Conservation (phyloP, 1,284 basidiomycete species). For the Austroboletus novae-zelandiae region DNA sequence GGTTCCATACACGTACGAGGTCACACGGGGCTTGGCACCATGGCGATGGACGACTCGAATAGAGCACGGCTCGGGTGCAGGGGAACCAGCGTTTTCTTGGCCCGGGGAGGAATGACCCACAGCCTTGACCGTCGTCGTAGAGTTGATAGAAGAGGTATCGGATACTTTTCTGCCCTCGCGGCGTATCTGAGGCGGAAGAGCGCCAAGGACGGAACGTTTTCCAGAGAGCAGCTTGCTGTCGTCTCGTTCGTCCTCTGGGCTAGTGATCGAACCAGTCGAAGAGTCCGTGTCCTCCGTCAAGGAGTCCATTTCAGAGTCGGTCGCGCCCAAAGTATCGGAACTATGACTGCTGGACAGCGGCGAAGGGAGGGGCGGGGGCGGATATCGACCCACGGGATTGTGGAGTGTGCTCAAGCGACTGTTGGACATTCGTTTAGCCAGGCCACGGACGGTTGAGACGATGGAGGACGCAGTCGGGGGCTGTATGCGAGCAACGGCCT, state of each 20-base stretch:
- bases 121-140: slow-evolving; percentile 38
- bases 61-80: slow-evolving; percentile 18
- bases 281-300: slow-evolving; percentile 63
- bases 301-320: slow-evolving; percentile 60
- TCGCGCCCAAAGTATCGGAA: slow-evolving; percentile 43
- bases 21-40: slow-evolving; percentile 21
- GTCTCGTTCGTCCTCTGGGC: slow-evolving; percentile 51
- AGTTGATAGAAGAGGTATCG: slow-evolving; percentile 50
- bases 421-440: slow-evolving; percentile 55
- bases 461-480: slow-evolving; percentile 28
- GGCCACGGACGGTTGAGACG: slow-evolving; percentile 48
- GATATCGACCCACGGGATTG: slow-evolving; percentile 7
- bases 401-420: slow-evolving; percentile 29
- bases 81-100: slow-evolving; percentile 21
- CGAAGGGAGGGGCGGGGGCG: slow-evolving; percentile 27
- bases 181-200: slow-evolving; percentile 44
- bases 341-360: slow-evolving; percentile 41
- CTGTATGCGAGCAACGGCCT: slow-evolving; percentile 29
- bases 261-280: slow-evolving; percentile 52
- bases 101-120: slow-evolving; percentile 21
- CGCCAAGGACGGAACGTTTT: slow-evolving; percentile 40
- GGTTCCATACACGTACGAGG: slow-evolving; percentile 30
- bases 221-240: slow-evolving; percentile 34
- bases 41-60: slow-evolving; percentile 30
- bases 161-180: slow-evolving; percentile 52